Percentiles rank a stretch among this genome's conserved stretches.
Evolutionary conservation across 2,329 filamentous ascomycete genomes (phyloP).

Genomic region (Arthrobotrys iridis): DNA sequence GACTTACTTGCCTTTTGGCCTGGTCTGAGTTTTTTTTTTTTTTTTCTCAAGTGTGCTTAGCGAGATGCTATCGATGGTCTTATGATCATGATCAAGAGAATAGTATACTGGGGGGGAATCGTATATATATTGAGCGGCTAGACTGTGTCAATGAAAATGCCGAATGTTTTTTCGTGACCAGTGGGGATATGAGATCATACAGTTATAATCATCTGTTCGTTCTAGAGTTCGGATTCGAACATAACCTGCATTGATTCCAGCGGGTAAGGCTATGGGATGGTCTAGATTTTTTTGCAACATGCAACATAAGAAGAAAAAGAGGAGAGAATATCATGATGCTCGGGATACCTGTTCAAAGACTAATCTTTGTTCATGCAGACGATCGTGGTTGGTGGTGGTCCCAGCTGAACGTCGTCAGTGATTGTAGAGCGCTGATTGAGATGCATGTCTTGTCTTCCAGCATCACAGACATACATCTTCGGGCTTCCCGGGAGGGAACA

Average conservation of each 20-base stretch:
- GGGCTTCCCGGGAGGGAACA: not conserved
- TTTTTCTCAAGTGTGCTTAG: slow-evolving; percentile 12
- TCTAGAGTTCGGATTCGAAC: no score
- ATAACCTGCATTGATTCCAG: no score
- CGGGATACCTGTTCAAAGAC: no score
- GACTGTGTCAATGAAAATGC: not conserved
- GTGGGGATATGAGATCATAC: no score
- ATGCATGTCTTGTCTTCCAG: slow-evolving; percentile 48
- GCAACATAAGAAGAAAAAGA: no score
- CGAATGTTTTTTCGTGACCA: no score
- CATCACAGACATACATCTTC: slow-evolving; percentile 19
- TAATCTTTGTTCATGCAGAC: no score
- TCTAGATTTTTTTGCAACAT: no score
- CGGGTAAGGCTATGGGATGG: no score
- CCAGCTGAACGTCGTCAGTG: not conserved
- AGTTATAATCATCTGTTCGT: no score
- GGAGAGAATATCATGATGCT: no score
- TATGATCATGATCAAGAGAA: not conserved
- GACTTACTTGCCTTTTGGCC: not conserved
- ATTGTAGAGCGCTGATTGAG: not conserved
- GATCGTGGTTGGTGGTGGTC: no score
- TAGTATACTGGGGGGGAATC: not conserved
- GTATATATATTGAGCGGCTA: not conserved
- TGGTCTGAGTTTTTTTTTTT: not conserved
- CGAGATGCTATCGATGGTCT: slow-evolving; percentile 4